Conservation (phyloP, 495 filamentous ascomycete genomes). For the Umbilicaria muhlenbergii region DNA sequence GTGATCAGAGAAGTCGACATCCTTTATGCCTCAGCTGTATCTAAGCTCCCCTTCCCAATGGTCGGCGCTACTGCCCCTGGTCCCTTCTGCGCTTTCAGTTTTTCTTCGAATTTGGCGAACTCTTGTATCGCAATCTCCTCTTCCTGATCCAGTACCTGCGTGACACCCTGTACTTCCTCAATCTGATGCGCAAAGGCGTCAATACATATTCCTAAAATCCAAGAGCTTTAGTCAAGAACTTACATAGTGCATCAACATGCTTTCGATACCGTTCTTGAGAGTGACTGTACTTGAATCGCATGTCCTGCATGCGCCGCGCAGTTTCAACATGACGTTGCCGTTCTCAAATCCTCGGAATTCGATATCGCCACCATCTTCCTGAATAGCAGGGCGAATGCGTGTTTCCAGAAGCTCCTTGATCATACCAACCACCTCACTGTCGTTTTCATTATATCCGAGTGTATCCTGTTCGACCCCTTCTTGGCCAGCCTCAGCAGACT, state of each 20-base stretch:
- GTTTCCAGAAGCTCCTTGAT: constrained; percentile 98
- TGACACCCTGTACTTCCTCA: constrained; percentile 85
- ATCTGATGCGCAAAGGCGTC: constrained; percentile 38
- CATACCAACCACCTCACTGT: constrained; percentile 89
- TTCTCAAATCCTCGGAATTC: constrained; percentile 82
- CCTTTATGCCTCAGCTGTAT: constrained; percentile 36
- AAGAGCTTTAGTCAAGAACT: constrained; percentile 10
- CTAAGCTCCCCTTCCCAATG: constrained; percentile 48
- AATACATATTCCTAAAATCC: not conserved
- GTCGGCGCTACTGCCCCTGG: constrained; percentile 39
- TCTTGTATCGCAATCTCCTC: constrained; percentile 82
- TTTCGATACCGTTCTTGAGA: constrained; percentile 91
- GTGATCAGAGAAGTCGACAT: too few species aligned
- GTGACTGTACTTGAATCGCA: constrained; percentile 95
- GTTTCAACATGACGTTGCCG: constrained; percentile 70
- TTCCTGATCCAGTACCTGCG: constrained; percentile 81
- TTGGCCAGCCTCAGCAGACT: constrained; percentile 35
- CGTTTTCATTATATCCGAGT: constrained; percentile 64
- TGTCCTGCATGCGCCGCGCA: constrained; percentile 84
- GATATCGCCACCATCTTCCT: constrained; percentile 95
- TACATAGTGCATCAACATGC: constrained; percentile 82
- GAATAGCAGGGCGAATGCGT: constrained; percentile 82
- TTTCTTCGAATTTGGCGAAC: constrained; percentile 94
- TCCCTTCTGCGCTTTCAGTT: constrained; percentile 63
- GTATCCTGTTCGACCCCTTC: constrained; percentile 45